phyloP scores from a whole-genome alignment of 2,329 filamentous ascomycete species.

The Calonectria fujianensis region DNA sequence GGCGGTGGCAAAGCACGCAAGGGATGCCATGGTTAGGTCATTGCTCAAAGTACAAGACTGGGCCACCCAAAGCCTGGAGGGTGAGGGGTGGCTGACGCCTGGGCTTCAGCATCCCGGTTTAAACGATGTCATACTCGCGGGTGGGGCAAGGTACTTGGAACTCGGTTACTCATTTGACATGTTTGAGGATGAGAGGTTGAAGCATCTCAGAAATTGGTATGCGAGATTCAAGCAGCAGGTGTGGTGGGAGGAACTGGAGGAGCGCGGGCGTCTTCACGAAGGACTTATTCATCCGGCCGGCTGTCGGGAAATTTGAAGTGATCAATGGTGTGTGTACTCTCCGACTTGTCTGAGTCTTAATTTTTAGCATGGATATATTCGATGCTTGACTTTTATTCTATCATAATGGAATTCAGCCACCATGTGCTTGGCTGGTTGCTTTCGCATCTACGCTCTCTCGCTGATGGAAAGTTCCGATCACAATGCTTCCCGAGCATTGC shows the following conservation, averaged over 20 bases:
- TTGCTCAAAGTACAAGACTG: background rate
- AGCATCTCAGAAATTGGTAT: background rate
- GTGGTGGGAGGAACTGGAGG: slow-evolving; percentile 20
- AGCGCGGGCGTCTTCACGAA: background rate
- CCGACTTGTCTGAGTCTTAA: background rate
- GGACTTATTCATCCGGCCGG: background rate
- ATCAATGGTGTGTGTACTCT: background rate
- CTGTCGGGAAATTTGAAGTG: background rate
- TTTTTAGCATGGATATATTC: too few species aligned
- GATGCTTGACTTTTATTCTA: background rate
- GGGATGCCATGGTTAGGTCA: background rate
- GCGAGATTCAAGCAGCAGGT: background rate
- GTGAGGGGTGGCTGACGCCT: slow-evolving; percentile 1
- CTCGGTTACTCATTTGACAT: slow-evolving; percentile 14
- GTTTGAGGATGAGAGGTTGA: slow-evolving; percentile 6
- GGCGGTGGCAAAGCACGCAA: background rate
- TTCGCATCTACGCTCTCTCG: background rate
- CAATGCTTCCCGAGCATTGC: background rate
- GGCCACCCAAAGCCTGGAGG: background rate
- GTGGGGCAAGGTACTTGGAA: slow-evolving; percentile 10
- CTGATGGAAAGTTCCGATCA: background rate
- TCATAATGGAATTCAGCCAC: background rate
- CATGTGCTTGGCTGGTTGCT: background rate
- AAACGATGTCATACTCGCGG: slow-evolving; percentile 2
- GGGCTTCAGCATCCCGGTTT: background rate